phyloP scores from a whole-genome alignment of 208 protist genomes.

The Porcisia hertigi region DNA sequence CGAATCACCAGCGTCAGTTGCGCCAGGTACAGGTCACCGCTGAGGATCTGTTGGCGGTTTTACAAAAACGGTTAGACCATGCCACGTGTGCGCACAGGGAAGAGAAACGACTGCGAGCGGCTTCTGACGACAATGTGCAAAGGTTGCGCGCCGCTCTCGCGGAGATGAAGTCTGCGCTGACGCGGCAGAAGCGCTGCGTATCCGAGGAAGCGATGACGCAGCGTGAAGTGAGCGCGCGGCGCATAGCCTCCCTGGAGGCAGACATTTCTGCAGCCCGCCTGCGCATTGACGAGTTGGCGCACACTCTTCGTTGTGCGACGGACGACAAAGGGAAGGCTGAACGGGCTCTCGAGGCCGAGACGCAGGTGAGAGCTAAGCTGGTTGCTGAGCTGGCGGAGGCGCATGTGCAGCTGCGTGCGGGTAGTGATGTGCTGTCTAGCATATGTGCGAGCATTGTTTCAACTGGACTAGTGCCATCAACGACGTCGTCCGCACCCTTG shows the following conservation, averaged over 20 bases:
- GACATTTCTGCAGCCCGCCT: constrained; percentile 4
- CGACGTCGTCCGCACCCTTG: neutral
- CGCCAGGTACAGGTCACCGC: constrained; percentile 14
- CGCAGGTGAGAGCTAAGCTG: neutral
- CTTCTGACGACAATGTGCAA: constrained; percentile 1
- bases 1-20: constrained; percentile 11
- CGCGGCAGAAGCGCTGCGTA: constrained; percentile 6
- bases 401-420: constrained; percentile 3
- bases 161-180: constrained; percentile 3
- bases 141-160: constrained; percentile 9
- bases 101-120: constrained; percentile 12
- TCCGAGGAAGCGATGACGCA: neutral
- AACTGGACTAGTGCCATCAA: neutral
- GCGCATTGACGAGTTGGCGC: constrained; percentile 1
- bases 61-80: constrained; percentile 14
- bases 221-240: neutral
- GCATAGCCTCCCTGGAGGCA: constrained; percentile 2
- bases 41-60: constrained; percentile 1
- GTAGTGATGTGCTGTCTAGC: neutral
- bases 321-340: neutral
- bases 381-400: constrained; percentile 1
- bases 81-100: neutral
- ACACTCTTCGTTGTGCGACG: neutral
- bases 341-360: neutral
- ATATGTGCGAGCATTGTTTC: constrained; percentile 6